Evolutionary conservation across 2,329 filamentous ascomycete genomes (phyloP), one percentile per base, ranked within the genome.

Genomic region (Xylariaceae sp.): DNA sequence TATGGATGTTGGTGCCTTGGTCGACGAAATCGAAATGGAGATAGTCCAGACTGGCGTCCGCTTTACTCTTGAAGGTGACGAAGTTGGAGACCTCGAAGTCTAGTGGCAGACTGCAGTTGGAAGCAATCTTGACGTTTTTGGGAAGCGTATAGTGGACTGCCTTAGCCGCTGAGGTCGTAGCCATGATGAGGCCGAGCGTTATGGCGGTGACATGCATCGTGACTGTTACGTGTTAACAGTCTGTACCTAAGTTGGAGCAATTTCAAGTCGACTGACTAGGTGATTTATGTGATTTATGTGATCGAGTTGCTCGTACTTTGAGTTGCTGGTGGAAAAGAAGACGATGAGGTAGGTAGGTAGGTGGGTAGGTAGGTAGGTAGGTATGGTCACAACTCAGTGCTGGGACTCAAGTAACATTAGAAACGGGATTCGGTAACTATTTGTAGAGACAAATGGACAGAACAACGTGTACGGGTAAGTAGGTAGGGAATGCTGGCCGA

Each of bases 21-120:
- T 69, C 67, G 48, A 44, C 51, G 52, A 62, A 69, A 54, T 51
- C 42, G 59, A 69, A 68, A 32, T 51, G 58, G 8, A 63, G 62
- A 12, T 54, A 58, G 51, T 60, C 61, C 42, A 56, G 52, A 44
- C 53, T 60, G 47, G 41, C 52, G 47, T 68, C 58, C 6, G 40
- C 44, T 8, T 43, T 51, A 53, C 64, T 60, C 9, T 61, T 61
- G 39, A 56, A 64, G 26, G 55, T 60, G 27, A 50, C 64, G 56
- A 69, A 67, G 52, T 65, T 53, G 37, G 61, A 50, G 34, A 69
- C 59, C 4, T 58, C 58, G 54, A 59, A 69, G 26, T 63, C 56
- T 27, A 58, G 59, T 12, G 67, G 67, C 35, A 65, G 44, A 19
- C 50, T 59, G 52, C 66, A 68, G 46, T 60, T 58, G 39, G 45